Evolutionary conservation across 2,329 filamentous ascomycete genomes (phyloP), one percentile per base, ranked within the genome.

Genomic region (Ophioceras dolichostomum): DNA sequence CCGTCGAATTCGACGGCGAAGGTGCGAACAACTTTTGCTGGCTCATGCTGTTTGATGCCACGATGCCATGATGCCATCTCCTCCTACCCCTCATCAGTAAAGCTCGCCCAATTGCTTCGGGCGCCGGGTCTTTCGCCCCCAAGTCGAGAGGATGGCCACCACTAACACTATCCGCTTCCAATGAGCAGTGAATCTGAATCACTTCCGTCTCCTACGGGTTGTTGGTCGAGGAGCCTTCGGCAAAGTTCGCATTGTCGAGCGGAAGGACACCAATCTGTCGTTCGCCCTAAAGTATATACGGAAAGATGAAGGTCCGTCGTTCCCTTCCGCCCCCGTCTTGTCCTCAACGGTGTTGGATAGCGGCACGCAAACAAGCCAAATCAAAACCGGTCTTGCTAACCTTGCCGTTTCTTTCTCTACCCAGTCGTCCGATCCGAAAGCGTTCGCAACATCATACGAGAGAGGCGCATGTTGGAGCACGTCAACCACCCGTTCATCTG

Each of bases 261-360:
- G 88, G 48, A 96, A 96, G 62, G 91, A 98, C 56, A 94, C 87
- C 2, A 81, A 79, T 39, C 64, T 96, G 51, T 89, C 88, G 3
- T 98, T 98, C 60, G 91, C 91, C 32, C 71, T 98, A 46, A 98
- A 98, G 62, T 96, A 96, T 60, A 96, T 96, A 46, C 79, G 88
- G 48, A 96, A 95, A 73, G 89, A 96, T 82, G 89, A 96, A 76
- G 84, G 87, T 88, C 54, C 44, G 76, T 62, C 39, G 35, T 32
- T 7, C 31, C 6, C 22, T 12, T 26, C 7, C 8, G 22, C 22
- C 12, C 22, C 12, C 22, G 7, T 26, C 8, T n/a, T n/a, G n/a
- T n/a, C n/a, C n/a, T n/a, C n/a, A n/a, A n/a, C n/a, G n/a, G n/a
- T n/a, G n/a, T n/a, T n/a, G n/a, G n/a, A n/a, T n/a, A n/a, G n/a